Conservation (phyloP, 208 protist genomes). For the Trypanosoma cruzi region DNA sequence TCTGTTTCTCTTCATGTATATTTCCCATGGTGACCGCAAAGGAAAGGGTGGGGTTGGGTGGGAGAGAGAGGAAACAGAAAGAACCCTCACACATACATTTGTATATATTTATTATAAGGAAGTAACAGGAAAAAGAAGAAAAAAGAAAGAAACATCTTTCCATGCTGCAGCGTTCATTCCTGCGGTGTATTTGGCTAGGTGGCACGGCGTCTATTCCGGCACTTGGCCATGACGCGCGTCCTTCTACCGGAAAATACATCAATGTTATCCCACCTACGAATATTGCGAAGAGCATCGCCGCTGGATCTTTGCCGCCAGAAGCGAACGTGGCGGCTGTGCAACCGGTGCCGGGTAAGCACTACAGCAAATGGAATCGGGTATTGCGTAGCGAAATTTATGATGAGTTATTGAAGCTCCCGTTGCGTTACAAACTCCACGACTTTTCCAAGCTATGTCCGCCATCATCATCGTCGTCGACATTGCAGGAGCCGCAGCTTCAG, state of each 20-base stretch:
- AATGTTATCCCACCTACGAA: conserved; percentile 66
- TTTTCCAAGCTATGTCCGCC: conserved; percentile 51
- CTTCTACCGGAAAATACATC: conserved; percentile 56
- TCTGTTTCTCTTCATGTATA: too few relatives aligned
- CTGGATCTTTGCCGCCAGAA: conserved; percentile 36
- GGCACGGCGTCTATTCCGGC: conserved; percentile 48
- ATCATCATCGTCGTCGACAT: conserved; percentile 16
- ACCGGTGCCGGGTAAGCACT: conserved; percentile 29
- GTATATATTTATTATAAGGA: too few relatives aligned
- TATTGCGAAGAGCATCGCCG: conserved; percentile 29
- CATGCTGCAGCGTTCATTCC: conserved; percentile 44
- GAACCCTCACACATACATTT: too few relatives aligned
- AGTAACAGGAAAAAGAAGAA: conserved; percentile 1
- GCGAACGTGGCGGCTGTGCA: conserved; percentile 35
- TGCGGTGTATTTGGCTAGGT: conserved; percentile 62
- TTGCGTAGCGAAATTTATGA: conserved; percentile 86
- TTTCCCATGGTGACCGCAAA: too few relatives aligned
- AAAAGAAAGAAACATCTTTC: background rate
- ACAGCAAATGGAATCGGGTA: conserved; percentile 52
- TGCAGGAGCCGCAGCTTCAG: conserved; percentile 12
- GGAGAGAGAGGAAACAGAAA: too few relatives aligned
- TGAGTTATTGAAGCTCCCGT: conserved; percentile 84
- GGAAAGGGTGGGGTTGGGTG: too few relatives aligned
- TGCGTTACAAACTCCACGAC: conserved; percentile 80
- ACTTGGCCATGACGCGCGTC: conserved; percentile 67